Base-by-base conservation (phyloP, 345 rosid species). In the Brassica rapa region DNA sequence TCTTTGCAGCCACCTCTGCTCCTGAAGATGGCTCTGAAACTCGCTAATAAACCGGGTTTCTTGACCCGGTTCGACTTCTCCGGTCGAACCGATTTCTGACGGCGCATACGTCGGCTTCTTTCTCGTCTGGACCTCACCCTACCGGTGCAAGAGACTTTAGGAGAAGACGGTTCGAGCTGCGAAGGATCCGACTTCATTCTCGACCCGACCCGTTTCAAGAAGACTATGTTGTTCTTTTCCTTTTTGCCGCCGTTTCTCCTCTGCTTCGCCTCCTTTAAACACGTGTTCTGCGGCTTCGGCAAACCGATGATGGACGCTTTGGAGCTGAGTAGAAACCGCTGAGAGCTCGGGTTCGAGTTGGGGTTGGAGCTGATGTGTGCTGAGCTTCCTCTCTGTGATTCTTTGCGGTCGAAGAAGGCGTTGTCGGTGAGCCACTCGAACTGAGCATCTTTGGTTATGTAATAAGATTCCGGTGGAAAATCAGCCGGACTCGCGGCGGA, bases 61-160 rank as follows among this genome's bases (percentile, higher is more conserved):
- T 77, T 74, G 21, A 66, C 80, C 72, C 79, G 69, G 16, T 75
- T 76, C 2, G 8, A 19, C 21, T 57, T 71, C 55, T 71, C 21
- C 73, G 43, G 1, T 66, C 79, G 14, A 66, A 27, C 62, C 53
- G 88, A 72, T 53, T 77, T 76, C 23, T 85, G 79, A 64, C 72
- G 79, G 60, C 75, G 77, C 21, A 85, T 51, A 23, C 88, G 79
- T 8, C 90, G 71, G 72, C 77, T 87, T 10, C 88, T 83, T 61
- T 90, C 94, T 33, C 85, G 85, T 88, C 78, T 91, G 63, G 99
- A 93, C 83, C 91, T 85, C 63, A 95, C 99, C 75, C 93, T 82
- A n/a, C 99, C 99, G 73, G 90, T 95, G 53, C 98, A 95, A 10
- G 98, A 91, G 10, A 95, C 98, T 81, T 86, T 91, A 3, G 98